Evolutionary conservation across 2,329 filamentous ascomycete genomes (phyloP).

Genomic region (Microcyclosporella mali): DNA sequence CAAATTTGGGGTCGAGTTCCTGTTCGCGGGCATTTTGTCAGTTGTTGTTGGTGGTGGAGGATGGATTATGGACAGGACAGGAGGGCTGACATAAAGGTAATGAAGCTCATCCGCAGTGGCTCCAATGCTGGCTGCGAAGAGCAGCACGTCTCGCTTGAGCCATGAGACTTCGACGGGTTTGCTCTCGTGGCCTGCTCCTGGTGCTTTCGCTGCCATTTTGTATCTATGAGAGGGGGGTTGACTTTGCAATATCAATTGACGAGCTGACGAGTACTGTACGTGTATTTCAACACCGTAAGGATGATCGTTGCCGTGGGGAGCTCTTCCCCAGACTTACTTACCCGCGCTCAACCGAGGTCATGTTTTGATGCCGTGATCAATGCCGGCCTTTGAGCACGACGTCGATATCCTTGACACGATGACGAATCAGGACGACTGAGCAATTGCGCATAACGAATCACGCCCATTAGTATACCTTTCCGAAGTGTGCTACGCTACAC

Average conservation of each 20-base stretch:
- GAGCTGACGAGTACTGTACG: no score
- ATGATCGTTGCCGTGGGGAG: no score
- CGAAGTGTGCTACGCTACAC: no score
- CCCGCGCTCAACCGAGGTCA: no score
- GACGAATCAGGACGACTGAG: no score
- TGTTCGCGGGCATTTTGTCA: slow-evolving; percentile 36
- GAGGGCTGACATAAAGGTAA: slow-evolving; percentile 69
- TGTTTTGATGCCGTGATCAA: no score
- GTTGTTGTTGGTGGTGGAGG: background rate
- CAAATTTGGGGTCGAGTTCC: slow-evolving; percentile 83
- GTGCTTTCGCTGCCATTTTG: slow-evolving; percentile 26
- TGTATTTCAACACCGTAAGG: no score
- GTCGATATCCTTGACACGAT: no score
- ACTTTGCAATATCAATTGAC: background rate
- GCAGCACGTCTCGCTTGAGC: slow-evolving; percentile 74
- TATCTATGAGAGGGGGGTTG: background rate
- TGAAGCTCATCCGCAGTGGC: slow-evolving; percentile 81
- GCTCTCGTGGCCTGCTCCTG: slow-evolving; percentile 70
- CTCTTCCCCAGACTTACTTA: no score
- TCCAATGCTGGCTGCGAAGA: slow-evolving; percentile 88
- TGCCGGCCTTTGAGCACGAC: no score
- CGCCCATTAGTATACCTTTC: no score
- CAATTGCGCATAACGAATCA: no score
- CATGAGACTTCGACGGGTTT: slow-evolving; percentile 70
- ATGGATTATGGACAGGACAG: background rate